Base-by-base conservation (phyloP, 352 stramenopile genomes). In the Pythium plurisporium region DNA sequence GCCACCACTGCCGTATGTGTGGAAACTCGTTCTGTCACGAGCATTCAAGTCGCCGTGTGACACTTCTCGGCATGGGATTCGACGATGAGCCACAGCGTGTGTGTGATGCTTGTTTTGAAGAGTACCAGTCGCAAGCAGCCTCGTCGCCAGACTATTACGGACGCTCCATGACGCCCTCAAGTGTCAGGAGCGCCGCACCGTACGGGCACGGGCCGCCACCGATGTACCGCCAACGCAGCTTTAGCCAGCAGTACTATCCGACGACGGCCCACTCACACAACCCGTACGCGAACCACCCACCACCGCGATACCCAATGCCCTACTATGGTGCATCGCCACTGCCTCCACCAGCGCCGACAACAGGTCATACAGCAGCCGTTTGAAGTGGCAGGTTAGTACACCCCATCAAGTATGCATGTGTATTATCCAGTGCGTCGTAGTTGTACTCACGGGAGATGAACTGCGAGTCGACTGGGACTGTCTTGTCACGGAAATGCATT, bases 1-100 rank as follows among this genome's bases (percentile, higher is more conserved):
- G 86, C 14, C 86, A 95, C 51, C 83, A 95, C 61, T 95, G 86
- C 55, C 86, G 86, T 26, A 89, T 91, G 75, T 95, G 86, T 43
- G 86, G 86, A 20, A 88, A 89, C 41, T 94, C 82, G 40, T 95
- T 95, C 68, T 95, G 86, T 50, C 81, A 92, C 52, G 71, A 93
- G 33, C 83, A 94, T 59, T 94, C 86, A 31, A 91, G 67, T 43
- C 78, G 83, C 14, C 81, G 83, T 8, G 70, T 91, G 15, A 78
- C 82, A 11, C 69, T 95, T 19, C 71, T 83, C 19, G 79, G 79
- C 23, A 91, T 92, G 41, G 86, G 86, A 31, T 93, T 91, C 34
- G 80, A 92, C 38, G 72, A 90, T 42, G 83, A 91, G 55, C 86
- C 86, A 37, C 79, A 91, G 55, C 83, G 86, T 25, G 86, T 95